A percentile compares a stretch with the other conserved stretches of the same genome.
Conservation (phyloP, 2,329 filamentous ascomycete species). For the Fusarium veterinarium region DNA sequence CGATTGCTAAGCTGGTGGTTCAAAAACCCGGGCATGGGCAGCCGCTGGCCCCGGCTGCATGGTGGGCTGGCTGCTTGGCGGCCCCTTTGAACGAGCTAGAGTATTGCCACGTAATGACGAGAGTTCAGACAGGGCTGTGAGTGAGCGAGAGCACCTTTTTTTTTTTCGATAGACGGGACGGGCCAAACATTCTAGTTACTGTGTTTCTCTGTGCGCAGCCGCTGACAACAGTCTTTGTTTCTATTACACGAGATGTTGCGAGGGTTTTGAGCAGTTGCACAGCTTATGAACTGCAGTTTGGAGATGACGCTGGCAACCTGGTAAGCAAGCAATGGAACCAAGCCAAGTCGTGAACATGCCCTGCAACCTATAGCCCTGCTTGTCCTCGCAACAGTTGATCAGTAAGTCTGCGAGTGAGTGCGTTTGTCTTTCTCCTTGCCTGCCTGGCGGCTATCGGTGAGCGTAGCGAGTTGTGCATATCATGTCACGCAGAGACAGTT, state of each 20-base stretch:
- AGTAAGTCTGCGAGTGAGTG: background rate
- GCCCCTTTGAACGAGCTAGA: slow-evolving; percentile 45
- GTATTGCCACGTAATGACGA: slow-evolving; percentile 47
- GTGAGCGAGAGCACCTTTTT: slow-evolving; percentile 9
- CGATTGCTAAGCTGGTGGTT: slow-evolving; percentile 15
- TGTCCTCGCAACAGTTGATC: slow-evolving; percentile 1
- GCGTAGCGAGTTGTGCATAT: slow-evolving; percentile 40
- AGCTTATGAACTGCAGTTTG: slow-evolving; percentile 24
- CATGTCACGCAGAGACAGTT: slow-evolving; percentile 43
- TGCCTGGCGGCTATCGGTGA: slow-evolving; percentile 35
- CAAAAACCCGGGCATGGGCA: slow-evolving; percentile 33
- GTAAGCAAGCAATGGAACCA: slow-evolving; percentile 19
- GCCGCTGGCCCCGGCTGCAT: slow-evolving; percentile 34
- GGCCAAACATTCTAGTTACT: slow-evolving; percentile 16
- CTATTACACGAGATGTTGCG: slow-evolving; percentile 15
- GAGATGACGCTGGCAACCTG: slow-evolving; percentile 40
- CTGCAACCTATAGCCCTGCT: slow-evolving; percentile 1
- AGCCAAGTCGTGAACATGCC: slow-evolving; percentile 6
- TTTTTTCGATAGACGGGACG: background rate
- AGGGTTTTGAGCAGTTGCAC: slow-evolving; percentile 29
- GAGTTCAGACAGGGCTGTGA: slow-evolving; percentile 33
- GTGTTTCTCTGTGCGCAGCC: background rate
- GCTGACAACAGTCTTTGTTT: slow-evolving; percentile 12
- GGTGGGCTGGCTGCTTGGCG: slow-evolving; percentile 42
- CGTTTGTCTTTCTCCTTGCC: slow-evolving; percentile 26